A percentile compares a stretch with the other conserved stretches of the same genome.
Conservation (phyloP, 179 eudicot genomes). For the Camellia oleifera region DNA sequence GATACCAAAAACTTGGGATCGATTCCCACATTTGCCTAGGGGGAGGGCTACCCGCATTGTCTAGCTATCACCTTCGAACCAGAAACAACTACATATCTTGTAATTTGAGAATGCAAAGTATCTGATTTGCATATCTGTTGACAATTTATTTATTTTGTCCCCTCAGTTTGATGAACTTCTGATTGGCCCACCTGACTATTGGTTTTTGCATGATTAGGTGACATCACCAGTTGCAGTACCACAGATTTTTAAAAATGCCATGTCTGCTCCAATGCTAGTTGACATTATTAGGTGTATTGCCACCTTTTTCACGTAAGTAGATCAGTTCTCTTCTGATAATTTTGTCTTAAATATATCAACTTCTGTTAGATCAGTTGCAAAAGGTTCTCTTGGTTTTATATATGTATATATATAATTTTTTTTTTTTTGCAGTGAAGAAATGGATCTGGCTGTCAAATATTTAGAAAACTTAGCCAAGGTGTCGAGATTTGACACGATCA, state of each 20-base stretch:
- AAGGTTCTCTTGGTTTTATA: slow-evolving; percentile 1
- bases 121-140: neutral
- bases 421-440: slow-evolving; percentile 59
- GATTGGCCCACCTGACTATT: neutral
- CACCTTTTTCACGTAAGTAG: slow-evolving; percentile 61
- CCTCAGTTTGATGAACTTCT: neutral
- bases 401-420: too few relatives aligned
- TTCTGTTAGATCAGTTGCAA: neutral
- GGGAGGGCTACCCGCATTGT: neutral
- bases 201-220: slow-evolving; percentile 41
- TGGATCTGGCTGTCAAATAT: slow-evolving; percentile 62
- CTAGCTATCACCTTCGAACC: neutral
- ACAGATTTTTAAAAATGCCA: slow-evolving; percentile 74
- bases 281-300: slow-evolving; percentile 74
- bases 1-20: neutral
- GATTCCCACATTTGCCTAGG: neutral
- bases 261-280: slow-evolving; percentile 72
- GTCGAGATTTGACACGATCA: slow-evolving; percentile 78
- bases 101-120: neutral
- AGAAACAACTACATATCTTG: neutral
- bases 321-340: neutral
- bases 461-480: slow-evolving; percentile 61
- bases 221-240: slow-evolving; percentile 77
- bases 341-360: neutral
- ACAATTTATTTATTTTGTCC: neutral